phyloP scores from a whole-genome alignment of 2,329 filamentous ascomycete species.

The Xylaria sp. region DNA sequence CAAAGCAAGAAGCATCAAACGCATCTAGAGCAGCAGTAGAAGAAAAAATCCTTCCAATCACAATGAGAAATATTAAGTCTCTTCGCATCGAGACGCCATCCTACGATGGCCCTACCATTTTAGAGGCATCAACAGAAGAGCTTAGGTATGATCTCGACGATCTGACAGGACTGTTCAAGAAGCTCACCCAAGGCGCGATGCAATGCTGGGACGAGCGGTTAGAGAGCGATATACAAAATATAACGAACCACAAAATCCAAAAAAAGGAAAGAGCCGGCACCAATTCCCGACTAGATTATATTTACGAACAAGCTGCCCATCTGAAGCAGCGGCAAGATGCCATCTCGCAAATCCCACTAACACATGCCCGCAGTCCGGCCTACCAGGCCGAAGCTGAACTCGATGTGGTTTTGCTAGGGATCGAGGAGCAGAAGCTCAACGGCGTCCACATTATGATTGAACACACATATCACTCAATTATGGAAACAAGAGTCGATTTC shows the following conservation, averaged over 20 bases:
- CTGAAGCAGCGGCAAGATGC: neutral
- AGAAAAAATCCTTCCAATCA: no score
- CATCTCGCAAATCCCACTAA: neutral
- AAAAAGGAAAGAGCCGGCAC: neutral
- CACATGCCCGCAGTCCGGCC: neutral
- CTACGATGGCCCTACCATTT: neutral
- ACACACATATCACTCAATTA: neutral
- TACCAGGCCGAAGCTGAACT: neutral
- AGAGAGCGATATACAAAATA: neutral
- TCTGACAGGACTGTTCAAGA: neutral
- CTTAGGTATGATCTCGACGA: neutral
- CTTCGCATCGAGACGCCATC: no score
- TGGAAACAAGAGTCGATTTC: neutral
- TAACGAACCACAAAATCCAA: neutral
- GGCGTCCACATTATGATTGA: neutral
- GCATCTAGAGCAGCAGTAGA: conserved; percentile 14
- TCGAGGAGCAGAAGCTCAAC: conserved; percentile 12
- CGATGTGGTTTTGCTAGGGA: neutral
- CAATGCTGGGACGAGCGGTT: neutral
- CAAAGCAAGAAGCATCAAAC: no score
- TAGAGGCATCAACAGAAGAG: conserved; percentile 5
- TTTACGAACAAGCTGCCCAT: neutral
- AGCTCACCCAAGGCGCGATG: neutral
- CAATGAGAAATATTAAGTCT: no score
- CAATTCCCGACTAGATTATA: neutral